A percentile compares a stretch with the other conserved stretches of the same genome.
Evolutionary conservation across 73 alveolate genomes (phyloP).

Genomic region (Tetrahymena elliotti): DNA sequence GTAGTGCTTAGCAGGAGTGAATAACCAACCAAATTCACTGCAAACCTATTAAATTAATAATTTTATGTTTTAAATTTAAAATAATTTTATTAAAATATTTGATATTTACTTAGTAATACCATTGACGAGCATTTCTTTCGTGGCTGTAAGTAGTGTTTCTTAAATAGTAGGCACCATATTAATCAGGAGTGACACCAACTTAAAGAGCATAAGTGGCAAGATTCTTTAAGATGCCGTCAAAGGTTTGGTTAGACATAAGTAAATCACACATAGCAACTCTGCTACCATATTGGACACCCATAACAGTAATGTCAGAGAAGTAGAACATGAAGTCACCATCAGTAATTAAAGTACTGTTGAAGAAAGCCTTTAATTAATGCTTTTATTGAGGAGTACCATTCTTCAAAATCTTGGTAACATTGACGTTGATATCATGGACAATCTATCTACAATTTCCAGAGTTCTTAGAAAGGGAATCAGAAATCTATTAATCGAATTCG

Average conservation of each 20-base stretch:
- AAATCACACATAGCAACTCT: conserved; percentile 49
- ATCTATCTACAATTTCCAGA: conserved; percentile 26
- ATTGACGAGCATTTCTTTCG: conserved; percentile 39
- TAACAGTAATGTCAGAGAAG: conserved; percentile 52
- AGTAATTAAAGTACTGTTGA: conserved; percentile 30
- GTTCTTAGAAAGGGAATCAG: conserved; percentile 20
- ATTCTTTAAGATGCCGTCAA: conserved; percentile 12
- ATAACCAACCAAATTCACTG: conserved; percentile 57
- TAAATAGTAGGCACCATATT: conserved; percentile 40
- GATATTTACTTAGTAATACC: conserved; percentile 42
- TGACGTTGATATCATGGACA: conserved; percentile 10
- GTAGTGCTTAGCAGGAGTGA: conserved; percentile 43
- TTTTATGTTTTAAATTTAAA: not conserved
- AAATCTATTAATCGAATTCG: conserved; percentile 45
- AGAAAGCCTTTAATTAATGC: conserved; percentile 28
- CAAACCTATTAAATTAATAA: conserved; percentile 28
- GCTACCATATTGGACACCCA: conserved; percentile 44
- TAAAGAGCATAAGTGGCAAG: conserved; percentile 30
- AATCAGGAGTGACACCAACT: conserved; percentile 21
- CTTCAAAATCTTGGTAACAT: conserved; percentile 32
- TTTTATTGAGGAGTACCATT: conserved; percentile 13
- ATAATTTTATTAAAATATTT: not conserved
- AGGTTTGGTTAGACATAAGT: conserved; percentile 7
- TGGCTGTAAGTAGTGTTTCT: conserved; percentile 35
- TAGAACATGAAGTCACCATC: conserved; percentile 57